Evolutionary conservation across 208 protist species (phyloP).

Genomic region (Endotrypanum monterogeii): DNA sequence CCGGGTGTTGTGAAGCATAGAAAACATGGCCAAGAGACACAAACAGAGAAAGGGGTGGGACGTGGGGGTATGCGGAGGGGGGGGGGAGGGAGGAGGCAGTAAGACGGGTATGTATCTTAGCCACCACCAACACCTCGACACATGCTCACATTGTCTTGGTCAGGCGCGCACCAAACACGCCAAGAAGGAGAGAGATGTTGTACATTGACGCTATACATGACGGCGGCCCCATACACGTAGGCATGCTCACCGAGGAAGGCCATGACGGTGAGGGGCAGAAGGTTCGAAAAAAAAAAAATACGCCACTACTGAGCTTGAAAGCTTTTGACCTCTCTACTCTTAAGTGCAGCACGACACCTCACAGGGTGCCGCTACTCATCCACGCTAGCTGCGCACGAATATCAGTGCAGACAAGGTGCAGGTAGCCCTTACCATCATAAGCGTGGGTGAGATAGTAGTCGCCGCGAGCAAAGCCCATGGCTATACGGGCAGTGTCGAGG

Average conservation of each 20-base stretch:
- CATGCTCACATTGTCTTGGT: not conserved
- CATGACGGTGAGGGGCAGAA: not conserved
- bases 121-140: not conserved
- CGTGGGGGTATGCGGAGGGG: not conserved
- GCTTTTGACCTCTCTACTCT: not conserved
- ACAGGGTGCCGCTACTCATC: conserved; percentile 85
- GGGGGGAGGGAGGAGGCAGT: not conserved
- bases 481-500: conserved; percentile 76
- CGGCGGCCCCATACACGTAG: not conserved
- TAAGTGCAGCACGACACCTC: conserved; percentile 2
- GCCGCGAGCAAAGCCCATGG: conserved; percentile 82
- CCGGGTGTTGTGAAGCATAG: not conserved
- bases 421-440: conserved; percentile 68
- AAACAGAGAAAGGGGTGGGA: not conserved
- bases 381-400: conserved; percentile 81
- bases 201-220: conserved; percentile 1
- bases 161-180: not conserved
- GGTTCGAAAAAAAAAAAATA: not conserved
- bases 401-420: conserved; percentile 79
- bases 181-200: not conserved
- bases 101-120: not conserved
- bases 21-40: not conserved
- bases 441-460: conserved; percentile 79
- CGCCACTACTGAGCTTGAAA: not conserved
- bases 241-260: not conserved